Base-by-base conservation (phyloP, 352 stramenopile species). In the Pythium scleroteichum region DNA sequence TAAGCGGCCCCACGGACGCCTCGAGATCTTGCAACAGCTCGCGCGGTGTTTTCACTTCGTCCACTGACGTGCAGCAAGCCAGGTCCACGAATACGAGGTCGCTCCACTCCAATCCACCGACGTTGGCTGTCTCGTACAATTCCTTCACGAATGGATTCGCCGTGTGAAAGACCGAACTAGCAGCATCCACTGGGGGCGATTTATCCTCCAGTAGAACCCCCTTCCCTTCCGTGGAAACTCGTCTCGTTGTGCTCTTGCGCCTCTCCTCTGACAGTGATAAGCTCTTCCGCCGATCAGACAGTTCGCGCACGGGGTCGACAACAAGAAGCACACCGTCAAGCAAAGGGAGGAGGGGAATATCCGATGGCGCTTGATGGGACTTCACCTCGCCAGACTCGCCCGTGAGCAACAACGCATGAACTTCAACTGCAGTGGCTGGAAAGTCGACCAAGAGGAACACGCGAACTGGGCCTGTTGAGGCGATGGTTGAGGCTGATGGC, bases 21-120 rank as follows among this genome's bases (percentile, higher is more conserved):
- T 79, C 42, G 22, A 90, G 50, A 33, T 84, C 75, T 5, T 48
- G 58, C 4, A 72, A 47, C 22, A 92, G 53, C 0, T 82, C 75
- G 0, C 48, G 62, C 0, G 64, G 1, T 1, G 47, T 51, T 29
- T 66, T 79, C 38, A 26, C 24, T 12, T 78, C 66, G 9, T 24
- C 65, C 13, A 19, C 52, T 14, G 29, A 22, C 16, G 45, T 29
- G 9, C 61, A 66, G 47, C 74, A 83, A 27, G 52, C 22, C 19
- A 92, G 27, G 24, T 82, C 71, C 0, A 78, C 71, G 54, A 90
- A 88, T n/a, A 75, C 66, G 55, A 92, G 90, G 62, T 90, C 83
- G n/a, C 71, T 90, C 83, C 83, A 90, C 65, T 87, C 73, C 23
- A 92, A 53, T 0, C 80, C 78, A 3, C 80, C 77, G 16, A 80